Conservation (phyloP, 192 early-diverging fungal species). For the Linnemannia hyalina region DNA sequence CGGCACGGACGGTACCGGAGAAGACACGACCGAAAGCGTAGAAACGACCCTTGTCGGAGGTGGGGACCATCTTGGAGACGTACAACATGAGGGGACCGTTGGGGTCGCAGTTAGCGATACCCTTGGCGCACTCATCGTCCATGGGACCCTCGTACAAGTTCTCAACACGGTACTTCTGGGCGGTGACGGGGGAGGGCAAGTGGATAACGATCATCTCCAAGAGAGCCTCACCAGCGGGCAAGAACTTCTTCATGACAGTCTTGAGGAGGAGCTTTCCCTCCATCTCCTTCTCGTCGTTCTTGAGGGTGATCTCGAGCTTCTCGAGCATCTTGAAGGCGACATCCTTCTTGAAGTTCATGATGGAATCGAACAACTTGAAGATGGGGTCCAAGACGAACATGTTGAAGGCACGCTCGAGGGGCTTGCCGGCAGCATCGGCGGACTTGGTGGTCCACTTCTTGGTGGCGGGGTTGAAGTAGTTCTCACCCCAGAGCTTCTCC, state of each 20-base stretch:
- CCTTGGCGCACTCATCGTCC: constrained; percentile 94
- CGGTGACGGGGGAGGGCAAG: constrained; percentile 94
- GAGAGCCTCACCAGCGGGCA: constrained; percentile 96
- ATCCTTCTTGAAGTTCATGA: constrained; percentile 98
- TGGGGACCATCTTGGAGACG: constrained; percentile 99
- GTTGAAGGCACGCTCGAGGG: constrained; percentile 96
- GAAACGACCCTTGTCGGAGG: constrained; percentile 99
- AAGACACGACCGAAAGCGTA: constrained; percentile 99
- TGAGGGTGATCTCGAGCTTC: constrained; percentile 89
- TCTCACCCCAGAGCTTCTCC: constrained; percentile 97
- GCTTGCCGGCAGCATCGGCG: constrained; percentile 81
- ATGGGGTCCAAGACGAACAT: constrained; percentile 98
- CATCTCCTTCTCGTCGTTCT: constrained; percentile 88
- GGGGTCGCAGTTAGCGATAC: constrained; percentile 91
- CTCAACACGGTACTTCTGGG: constrained; percentile 92
- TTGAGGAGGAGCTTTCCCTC: constrained; percentile 96
- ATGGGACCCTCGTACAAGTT: constrained; percentile 96
- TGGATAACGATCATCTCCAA: constrained; percentile 99
- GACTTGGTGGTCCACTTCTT: constrained; percentile 96
- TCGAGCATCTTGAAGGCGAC: constrained; percentile 79
- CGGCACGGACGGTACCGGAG: constrained; percentile 96
- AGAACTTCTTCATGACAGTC: constrained; percentile 98
- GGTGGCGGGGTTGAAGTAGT: constrained; percentile 98
- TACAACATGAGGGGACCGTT: constrained; percentile 98
- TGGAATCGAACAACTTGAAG: constrained; percentile 94